Evolutionary conservation across 1,284 basidiomycete species (phyloP).

Genomic region (Marasmius sp.): DNA sequence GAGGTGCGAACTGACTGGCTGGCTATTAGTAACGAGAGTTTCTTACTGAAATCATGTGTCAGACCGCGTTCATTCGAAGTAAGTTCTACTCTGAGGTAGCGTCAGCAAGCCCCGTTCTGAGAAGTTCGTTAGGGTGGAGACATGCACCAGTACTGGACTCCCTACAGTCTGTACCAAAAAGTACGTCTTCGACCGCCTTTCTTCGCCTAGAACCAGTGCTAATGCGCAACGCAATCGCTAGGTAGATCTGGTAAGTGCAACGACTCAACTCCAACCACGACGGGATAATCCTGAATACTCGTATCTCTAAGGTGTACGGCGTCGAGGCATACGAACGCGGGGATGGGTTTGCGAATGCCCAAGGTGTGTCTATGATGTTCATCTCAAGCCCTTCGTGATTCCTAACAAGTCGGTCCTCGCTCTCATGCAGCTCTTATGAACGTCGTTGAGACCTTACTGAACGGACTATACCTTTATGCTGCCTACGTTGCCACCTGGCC

Average conservation of each 20-base stretch:
- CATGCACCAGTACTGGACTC: slow-evolving; percentile 1
- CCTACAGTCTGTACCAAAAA: slow-evolving; percentile 6
- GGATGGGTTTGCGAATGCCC: slow-evolving; percentile 4
- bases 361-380: neutral
- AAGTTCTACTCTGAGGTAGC: no score
- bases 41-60: neutral
- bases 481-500: slow-evolving; percentile 61
- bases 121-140: neutral
- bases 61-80: slow-evolving; percentile 2
- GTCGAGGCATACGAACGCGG: neutral
- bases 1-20: neutral
- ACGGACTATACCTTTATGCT: slow-evolving; percentile 75
- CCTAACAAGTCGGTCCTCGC: neutral
- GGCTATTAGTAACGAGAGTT: neutral
- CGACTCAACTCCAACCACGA: neutral
- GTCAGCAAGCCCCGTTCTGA: no score
- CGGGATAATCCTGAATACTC: neutral
- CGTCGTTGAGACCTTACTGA: slow-evolving; percentile 70
- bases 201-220: neutral
- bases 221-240: neutral
- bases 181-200: neutral
- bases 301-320: neutral
- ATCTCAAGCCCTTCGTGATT: no score
- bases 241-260: neutral
- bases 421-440: slow-evolving; percentile 2